These are phyloP conservation scores for Alternaria conjuncta DNA, from an alignment of 2,329 filamentous ascomycete species.

Conservation along the genomic window DNA sequence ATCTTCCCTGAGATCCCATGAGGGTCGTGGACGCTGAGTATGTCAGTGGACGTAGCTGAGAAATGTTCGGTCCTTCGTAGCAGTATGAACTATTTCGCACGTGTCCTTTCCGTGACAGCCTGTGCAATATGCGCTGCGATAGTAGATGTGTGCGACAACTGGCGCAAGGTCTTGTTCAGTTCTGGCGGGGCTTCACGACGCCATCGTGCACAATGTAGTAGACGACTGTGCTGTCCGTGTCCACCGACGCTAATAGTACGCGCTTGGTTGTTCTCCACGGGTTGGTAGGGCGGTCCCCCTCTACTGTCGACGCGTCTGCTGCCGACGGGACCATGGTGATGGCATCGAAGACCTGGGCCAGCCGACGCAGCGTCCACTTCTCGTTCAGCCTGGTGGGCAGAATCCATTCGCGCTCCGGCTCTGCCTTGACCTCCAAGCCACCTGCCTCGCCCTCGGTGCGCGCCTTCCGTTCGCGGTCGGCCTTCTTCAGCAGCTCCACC, in stretches of 20 bases:
- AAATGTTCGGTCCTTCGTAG: slow-evolving; percentile 4
- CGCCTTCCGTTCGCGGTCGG: slow-evolving; percentile 54
- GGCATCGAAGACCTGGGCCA: slow-evolving; percentile 73
- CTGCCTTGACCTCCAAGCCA: slow-evolving; percentile 53
- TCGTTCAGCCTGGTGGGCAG: slow-evolving; percentile 75
- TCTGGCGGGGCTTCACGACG: slow-evolving; percentile 85
- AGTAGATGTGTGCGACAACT: neutral
- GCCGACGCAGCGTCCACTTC: slow-evolving; percentile 71
- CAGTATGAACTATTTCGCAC: neutral
- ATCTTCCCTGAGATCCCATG: slow-evolving; percentile 40
- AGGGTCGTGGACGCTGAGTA: slow-evolving; percentile 9
- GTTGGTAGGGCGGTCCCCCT: slow-evolving; percentile 27
- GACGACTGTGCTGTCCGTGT: slow-evolving; percentile 81
- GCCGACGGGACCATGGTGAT: slow-evolving; percentile 52
- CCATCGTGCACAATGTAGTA: slow-evolving; percentile 88
- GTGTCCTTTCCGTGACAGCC: neutral
- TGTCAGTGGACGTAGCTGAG: slow-evolving; percentile 13
- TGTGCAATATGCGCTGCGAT: neutral
- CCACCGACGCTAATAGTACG: slow-evolving; percentile 74
- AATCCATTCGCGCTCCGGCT: slow-evolving; percentile 71
- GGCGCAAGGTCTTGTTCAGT: slow-evolving; percentile 54
- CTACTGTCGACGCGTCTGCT: slow-evolving; percentile 24
- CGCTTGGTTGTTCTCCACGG: slow-evolving; percentile 65
- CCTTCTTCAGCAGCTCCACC: slow-evolving; percentile 70
- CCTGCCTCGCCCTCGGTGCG: slow-evolving; percentile 43